A percentile compares a stretch with the other conserved stretches of the same genome.
Conservation (phyloP, 805 yeast genomes). For the Nakazawaea sp. region DNA sequence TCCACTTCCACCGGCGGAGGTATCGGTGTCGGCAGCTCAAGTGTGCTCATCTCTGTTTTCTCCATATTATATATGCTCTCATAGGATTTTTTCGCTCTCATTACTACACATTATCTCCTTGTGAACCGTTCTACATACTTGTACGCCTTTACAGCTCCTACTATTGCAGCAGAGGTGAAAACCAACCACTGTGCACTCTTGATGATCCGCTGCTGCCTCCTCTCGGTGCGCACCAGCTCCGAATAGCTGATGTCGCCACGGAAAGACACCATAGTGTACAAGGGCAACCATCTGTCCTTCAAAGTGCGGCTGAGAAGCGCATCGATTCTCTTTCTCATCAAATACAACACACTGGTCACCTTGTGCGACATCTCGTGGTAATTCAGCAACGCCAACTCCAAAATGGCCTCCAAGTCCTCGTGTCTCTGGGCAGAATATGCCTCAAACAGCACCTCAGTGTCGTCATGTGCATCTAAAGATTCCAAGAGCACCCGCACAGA, state of each 20-base stretch:
- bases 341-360: conserved; percentile 55
- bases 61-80: too few relatives aligned
- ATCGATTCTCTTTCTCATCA: conserved; percentile 65
- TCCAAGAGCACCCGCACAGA: conserved; percentile 69
- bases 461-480: conserved; percentile 29
- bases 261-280: conserved; percentile 90
- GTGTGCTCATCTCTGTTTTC: too few relatives aligned
- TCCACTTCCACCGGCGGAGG: too few relatives aligned
- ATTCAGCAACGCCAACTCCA: conserved; percentile 72
- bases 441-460: conserved; percentile 40
- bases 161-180: background rate
- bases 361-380: conserved; percentile 83
- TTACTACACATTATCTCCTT: background rate
- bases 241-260: conserved; percentile 77
- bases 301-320: conserved; percentile 49
- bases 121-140: background rate
- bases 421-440: conserved; percentile 50
- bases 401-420: conserved; percentile 66
- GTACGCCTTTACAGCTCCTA: conserved; percentile 1
- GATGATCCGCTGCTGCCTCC: conserved; percentile 49
- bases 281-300: conserved; percentile 70
- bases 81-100: too few relatives aligned
- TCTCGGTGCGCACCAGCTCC: conserved; percentile 49
- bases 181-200: conserved; percentile 11
- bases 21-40: background rate